A percentile compares a stretch with the other conserved stretches of the same genome.
Conservation (phyloP, 129 eudicot species). For the Logfia minima region DNA sequence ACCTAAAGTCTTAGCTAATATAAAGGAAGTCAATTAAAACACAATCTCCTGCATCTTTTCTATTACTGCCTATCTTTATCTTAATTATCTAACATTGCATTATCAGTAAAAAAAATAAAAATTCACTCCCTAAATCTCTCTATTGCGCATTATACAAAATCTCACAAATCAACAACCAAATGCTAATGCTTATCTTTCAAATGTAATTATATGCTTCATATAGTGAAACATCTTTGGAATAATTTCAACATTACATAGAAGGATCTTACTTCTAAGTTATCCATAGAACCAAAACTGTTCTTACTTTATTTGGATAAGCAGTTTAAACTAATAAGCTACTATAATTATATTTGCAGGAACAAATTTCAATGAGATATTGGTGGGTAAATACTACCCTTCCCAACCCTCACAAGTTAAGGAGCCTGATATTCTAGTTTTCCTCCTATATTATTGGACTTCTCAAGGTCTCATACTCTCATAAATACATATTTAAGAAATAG, state of each 20-base stretch:
- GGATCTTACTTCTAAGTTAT: conserved; percentile 4
- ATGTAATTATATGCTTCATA: not conserved
- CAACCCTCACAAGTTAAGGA: conserved; percentile 7
- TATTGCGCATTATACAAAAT: not conserved
- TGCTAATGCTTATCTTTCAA: not conserved
- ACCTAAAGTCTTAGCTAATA: not conserved
- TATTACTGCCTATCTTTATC: not conserved
- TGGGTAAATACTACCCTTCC: conserved; percentile 4
- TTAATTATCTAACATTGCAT: not conserved
- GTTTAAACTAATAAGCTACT: conserved; percentile 1
- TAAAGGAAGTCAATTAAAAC: not conserved
- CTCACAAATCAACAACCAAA: conserved; percentile 1
- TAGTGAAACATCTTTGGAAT: conserved; percentile 3
- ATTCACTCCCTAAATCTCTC: not conserved
- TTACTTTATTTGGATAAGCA: not conserved
- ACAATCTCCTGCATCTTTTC: not conserved
- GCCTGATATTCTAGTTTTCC: conserved; percentile 4
- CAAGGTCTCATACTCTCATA: not conserved
- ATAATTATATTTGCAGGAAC: not conserved
- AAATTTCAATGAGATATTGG: conserved; percentile 17
- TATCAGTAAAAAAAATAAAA: too few relatives aligned
- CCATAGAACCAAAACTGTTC: not conserved
- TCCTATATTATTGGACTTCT: conserved; percentile 1
- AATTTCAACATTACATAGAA: conserved; percentile 4
- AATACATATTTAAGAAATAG: too few relatives aligned